Evolutionary conservation across 768 basidiomycete species (phyloP), one percentile per base, ranked within the genome.

Genomic region (Crassisporium funariophilum): DNA sequence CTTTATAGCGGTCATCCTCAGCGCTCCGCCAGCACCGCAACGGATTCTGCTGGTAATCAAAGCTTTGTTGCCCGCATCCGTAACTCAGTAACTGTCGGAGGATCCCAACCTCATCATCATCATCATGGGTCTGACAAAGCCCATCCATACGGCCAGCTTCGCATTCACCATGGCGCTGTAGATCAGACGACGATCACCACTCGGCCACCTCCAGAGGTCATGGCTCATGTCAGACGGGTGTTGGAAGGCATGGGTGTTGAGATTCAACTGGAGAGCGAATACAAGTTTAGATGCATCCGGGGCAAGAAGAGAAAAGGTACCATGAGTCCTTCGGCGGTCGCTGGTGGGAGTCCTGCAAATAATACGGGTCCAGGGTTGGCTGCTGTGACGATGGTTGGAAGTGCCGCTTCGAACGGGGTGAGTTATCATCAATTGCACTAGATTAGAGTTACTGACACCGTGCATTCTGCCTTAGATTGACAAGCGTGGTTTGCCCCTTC

Each of bases 221-320:
- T 98, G 73, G 81, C 77, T 49, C 90, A 93, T 61, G 81, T 98
- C 22, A 79, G 80, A 58, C 76, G 77, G 50, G 87, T 94, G 10
- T 74, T 99, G 50, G 79, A 83, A 55, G 81, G 79, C 23, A 93
- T 98, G 91, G 97, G 95, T 15, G 74, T 99, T 44, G 93, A 95
- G 47, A 78, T 95, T 48, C 82, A 87, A 58, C 67, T 82, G 23
- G 97, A 99, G 70, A 86, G 84, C 54, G 92, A 97, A 61, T 98
- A 80, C 72, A 95, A 92, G 74, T 86, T 86, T 60, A 75, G 90
- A 50, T 97, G 95, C 63, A 76, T 93, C 22, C 76, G 95, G 17
- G 73, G 76, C 31, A 91, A 94, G 77, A 78, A 76, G 64, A 79
- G 76, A 66, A 91, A 83, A 72, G 68, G 75, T 2, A 60, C 68